Base-by-base conservation (phyloP, 768 basidiomycete species). In the Paxillus rubicundulus region DNA sequence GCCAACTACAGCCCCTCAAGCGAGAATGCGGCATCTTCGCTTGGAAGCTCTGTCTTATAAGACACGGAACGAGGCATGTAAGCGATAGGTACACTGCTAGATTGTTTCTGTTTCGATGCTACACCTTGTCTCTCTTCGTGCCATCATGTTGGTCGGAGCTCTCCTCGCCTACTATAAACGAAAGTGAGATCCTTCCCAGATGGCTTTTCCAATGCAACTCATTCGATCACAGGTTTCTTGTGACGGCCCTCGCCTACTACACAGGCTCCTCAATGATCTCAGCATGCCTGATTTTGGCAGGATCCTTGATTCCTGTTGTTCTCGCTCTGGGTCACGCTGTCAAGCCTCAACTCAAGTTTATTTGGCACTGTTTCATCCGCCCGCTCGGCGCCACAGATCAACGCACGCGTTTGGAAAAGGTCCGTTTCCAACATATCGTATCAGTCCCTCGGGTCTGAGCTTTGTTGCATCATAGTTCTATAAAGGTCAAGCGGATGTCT, bases 401-500 rank as follows among this genome's bases (percentile, higher is more conserved):
- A 58, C 72, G 72, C 42, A 67, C 70, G 21, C 73, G 75, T 47
- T 67, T 79, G 7, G 75, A 78, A 44, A 72, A 78, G 69, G 78
- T 77, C 8, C 20, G 33, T 49, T 30, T 21, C 20, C 27, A 21
- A 12, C 0, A 5, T 30, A 9, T 5, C 20, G 13, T 50, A 4
- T 8, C 32, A 24, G 5, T 7, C 2, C 21, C 37, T 5, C 10
- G 16, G 17, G 13, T 14, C 33, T 33, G 5, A 13, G 12, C 12
- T 47, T 52, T 50, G 58, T 24, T 27, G 1, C 18, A 30, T 45
- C 42, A 3, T 7, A 82, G 72, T 88, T 89, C 65, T 87, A 88
- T 62, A 64, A 73, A 43, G 82, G 82, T 7, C 87, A 89, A 62
- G 86, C 87, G 2, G 77, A 80, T 42, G 79, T 89, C 21, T 90